phyloP scores from a whole-genome alignment of 2,329 filamentous ascomycete genomes.

The Fusarium sp. region DNA sequence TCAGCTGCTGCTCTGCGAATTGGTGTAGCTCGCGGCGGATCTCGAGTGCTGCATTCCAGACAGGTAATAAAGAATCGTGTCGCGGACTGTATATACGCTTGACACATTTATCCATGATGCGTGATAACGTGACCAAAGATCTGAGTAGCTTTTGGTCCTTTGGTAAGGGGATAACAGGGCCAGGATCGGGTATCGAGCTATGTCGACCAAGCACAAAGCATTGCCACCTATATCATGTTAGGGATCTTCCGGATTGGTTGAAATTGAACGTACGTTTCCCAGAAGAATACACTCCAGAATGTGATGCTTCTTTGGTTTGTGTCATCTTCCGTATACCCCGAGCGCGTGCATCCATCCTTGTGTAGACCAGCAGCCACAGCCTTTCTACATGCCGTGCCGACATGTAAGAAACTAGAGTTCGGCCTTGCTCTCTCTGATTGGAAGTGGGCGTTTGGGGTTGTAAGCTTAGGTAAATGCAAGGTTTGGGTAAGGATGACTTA shows the following conservation, averaged over 20 bases:
- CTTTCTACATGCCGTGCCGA: constrained; percentile 56
- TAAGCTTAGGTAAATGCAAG: constrained; percentile 10
- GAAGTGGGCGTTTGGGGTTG: constrained; percentile 52
- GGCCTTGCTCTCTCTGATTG: constrained; percentile 58
- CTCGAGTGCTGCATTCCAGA: constrained; percentile 50
- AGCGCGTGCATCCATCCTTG: constrained; percentile 52
- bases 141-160: constrained; percentile 53
- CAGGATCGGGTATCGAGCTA: constrained; percentile 53
- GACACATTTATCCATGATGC: constrained; percentile 55
- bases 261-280: constrained; percentile 52
- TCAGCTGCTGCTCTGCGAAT: constrained; percentile 47
- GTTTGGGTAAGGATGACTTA: constrained; percentile 48
- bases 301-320: constrained; percentile 52
- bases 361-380: constrained; percentile 58
- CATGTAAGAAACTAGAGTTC: constrained; percentile 56
- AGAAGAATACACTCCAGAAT: constrained; percentile 54
- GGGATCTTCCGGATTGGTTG: neutral
- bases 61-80: constrained; percentile 52
- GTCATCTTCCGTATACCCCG: constrained; percentile 49
- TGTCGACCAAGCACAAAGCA: constrained; percentile 58
- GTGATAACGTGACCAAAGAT: constrained; percentile 52
- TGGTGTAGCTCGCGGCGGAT: constrained; percentile 47
- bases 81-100: constrained; percentile 55
- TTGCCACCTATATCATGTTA: constrained; percentile 51
- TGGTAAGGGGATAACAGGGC: constrained; percentile 52